A percentile compares a stretch with the other conserved stretches of the same genome.
phyloP scores from a whole-genome alignment of 768 basidiomycete species.

The Boletales sp. region DNA sequence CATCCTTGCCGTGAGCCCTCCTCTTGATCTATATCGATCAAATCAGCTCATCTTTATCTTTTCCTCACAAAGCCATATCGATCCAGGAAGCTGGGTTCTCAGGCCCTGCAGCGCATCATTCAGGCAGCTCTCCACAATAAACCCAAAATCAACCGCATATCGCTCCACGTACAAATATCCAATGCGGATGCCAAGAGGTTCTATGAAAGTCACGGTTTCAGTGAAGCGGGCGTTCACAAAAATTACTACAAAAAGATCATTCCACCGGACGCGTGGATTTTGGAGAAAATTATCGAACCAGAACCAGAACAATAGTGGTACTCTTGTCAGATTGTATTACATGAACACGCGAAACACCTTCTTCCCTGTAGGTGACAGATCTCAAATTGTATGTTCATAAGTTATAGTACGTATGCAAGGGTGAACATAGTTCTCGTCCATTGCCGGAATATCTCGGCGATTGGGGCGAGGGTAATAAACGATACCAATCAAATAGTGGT shows the following conservation, averaged over 20 bases:
- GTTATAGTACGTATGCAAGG: constrained; percentile 28
- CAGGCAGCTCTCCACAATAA: constrained; percentile 55
- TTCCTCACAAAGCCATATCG: constrained; percentile 68
- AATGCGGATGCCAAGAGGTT: constrained; percentile 75
- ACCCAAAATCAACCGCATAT: constrained; percentile 65
- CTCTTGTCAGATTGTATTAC: constrained; percentile 25
- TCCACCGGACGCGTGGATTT: constrained; percentile 83
- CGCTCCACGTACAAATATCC: constrained; percentile 84
- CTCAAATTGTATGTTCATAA: no score
- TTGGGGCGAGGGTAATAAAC: constrained; percentile 22
- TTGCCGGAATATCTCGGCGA: constrained; percentile 12
- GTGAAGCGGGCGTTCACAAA: constrained; percentile 58
- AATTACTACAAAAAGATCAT: constrained; percentile 89
- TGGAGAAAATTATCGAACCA: constrained; percentile 56
- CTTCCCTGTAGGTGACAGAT: no score
- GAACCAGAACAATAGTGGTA: constrained; percentile 22
- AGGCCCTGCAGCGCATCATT: constrained; percentile 65
- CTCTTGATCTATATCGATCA: constrained; percentile 8
- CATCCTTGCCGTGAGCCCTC: constrained; percentile 68
- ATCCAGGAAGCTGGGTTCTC: constrained; percentile 69
- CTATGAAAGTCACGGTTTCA: constrained; percentile 83
- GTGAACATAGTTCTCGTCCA: constrained; percentile 17
- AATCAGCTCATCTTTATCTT: constrained; percentile 17
- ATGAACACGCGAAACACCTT: constrained; percentile 13
- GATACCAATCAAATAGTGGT: constrained; percentile 21